These are phyloP conservation scores for Bjerkandera adusta DNA, from an alignment of 1,284 basidiomycete species.

Conservation along the genomic window DNA sequence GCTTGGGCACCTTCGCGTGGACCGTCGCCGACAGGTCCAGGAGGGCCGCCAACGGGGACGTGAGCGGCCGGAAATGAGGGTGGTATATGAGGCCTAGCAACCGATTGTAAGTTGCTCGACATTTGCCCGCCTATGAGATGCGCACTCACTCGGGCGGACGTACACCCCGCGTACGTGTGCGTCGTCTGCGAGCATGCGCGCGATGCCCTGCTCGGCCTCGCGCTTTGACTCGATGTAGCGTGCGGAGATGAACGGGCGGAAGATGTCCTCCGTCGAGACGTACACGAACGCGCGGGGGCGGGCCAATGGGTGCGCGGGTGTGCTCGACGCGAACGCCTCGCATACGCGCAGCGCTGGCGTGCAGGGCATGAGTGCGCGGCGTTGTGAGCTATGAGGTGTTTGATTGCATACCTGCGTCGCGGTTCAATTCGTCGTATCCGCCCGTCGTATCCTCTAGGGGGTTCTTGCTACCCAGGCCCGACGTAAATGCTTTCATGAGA, in stretches of 20 bases:
- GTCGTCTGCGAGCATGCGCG: constrained; percentile 40
- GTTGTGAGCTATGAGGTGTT: too few species aligned
- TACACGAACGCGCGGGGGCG: constrained; percentile 80
- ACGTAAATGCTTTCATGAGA: constrained; percentile 43
- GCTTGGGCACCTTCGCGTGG: constrained; percentile 52
- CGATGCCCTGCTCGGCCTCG: constrained; percentile 79
- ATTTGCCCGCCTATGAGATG: constrained; percentile 10
- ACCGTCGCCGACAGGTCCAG: constrained; percentile 77
- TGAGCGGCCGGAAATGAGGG: constrained; percentile 86
- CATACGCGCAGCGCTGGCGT: constrained; percentile 68
- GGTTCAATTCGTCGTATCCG: constrained; percentile 81
- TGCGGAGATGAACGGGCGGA: constrained; percentile 80
- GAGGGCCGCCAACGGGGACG: constrained; percentile 83
- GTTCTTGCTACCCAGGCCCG: constrained; percentile 46
- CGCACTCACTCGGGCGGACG: constrained; percentile 77
- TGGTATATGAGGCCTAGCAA: constrained; percentile 91
- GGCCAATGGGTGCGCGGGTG: constrained; percentile 28
- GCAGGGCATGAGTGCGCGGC: too few species aligned
- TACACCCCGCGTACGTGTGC: constrained; percentile 65
- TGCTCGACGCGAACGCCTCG: constrained; percentile 62
- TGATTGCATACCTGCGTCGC: constrained; percentile 89
- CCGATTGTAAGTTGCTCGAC: background rate
- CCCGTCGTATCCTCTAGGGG: constrained; percentile 56
- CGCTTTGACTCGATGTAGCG: constrained; percentile 91
- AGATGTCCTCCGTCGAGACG: constrained; percentile 93